Evolutionary conservation across 257 asterid genomes (phyloP).

Genomic region (Datura wrightii): DNA sequence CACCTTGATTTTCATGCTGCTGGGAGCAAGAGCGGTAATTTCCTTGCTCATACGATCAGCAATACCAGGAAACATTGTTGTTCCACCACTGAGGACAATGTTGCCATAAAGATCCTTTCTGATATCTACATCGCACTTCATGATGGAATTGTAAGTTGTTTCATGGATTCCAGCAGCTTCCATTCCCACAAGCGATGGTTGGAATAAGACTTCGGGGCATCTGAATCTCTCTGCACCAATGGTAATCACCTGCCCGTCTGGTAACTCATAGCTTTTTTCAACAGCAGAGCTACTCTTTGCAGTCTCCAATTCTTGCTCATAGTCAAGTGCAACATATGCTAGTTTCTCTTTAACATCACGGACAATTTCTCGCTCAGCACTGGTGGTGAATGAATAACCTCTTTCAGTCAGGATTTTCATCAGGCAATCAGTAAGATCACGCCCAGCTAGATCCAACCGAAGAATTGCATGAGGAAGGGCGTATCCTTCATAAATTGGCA

Average conservation of each 20-base stretch:
- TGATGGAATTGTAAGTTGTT: conserved; percentile 42
- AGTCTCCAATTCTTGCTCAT: conserved; percentile 47
- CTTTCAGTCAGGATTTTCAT: conserved; percentile 44
- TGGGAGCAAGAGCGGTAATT: conserved; percentile 43
- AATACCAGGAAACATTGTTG: conserved; percentile 51
- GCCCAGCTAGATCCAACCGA: conserved; percentile 47
- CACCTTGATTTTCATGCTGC: conserved; percentile 45
- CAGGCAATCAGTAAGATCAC: conserved; percentile 46
- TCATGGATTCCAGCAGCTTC: conserved; percentile 46
- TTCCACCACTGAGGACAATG: conserved; percentile 46
- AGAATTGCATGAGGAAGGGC: conserved; percentile 50
- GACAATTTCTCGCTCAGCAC: conserved; percentile 51
- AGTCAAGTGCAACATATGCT: conserved; percentile 48
- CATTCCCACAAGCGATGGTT: conserved; percentile 47
- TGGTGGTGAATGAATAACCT: conserved; percentile 47
- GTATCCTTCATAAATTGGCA: conserved; percentile 51
- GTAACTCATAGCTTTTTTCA: conserved; percentile 51
- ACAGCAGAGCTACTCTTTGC: conserved; percentile 43
- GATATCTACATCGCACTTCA: conserved; percentile 49
- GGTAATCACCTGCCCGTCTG: conserved; percentile 51
- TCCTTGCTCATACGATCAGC: conserved; percentile 53
- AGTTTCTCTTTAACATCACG: conserved; percentile 51
- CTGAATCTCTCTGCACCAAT: conserved; percentile 54
- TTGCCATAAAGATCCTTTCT: conserved; percentile 48
- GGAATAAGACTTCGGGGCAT: conserved; percentile 52